phyloP scores from a whole-genome alignment of 106 monocot species.

The Acorus gramineus region DNA sequence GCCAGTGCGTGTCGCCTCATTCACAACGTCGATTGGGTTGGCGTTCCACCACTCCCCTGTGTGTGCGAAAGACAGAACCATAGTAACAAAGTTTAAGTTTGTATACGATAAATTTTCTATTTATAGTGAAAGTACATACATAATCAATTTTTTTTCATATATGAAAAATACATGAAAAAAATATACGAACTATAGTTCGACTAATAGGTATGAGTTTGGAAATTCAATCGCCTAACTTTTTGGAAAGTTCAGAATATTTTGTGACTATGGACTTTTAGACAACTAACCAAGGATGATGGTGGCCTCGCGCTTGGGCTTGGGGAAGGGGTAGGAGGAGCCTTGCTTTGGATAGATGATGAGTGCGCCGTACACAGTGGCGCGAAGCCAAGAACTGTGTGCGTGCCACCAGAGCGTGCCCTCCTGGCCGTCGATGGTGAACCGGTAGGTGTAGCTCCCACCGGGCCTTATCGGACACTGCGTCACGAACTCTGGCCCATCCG shows the following conservation, averaged over 20 bases:
- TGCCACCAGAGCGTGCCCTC: conserved; percentile 55
- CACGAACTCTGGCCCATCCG: conserved; percentile 41
- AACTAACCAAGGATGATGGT: conserved; percentile 32
- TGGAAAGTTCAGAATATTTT: no score
- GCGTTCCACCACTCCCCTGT: conserved; percentile 53
- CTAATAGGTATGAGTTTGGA: no score
- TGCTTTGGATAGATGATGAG: conserved; percentile 34
- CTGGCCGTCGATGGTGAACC: conserved; percentile 32
- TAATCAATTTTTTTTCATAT: no score
- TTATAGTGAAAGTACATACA: no score
- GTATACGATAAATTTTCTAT: no score
- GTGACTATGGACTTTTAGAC: neutral
- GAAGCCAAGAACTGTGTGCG: conserved; percentile 43
- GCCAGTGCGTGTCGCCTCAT: conserved; percentile 29
- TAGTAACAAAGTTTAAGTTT: no score
- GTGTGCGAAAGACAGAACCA: neutral
- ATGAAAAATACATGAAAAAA: no score
- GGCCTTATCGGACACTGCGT: conserved; percentile 50
- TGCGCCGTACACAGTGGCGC: conserved; percentile 43
- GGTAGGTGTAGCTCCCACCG: conserved; percentile 32
- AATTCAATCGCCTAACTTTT: no score
- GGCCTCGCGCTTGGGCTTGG: conserved; percentile 25
- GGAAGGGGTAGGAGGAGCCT: conserved; percentile 23
- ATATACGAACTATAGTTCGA: no score
- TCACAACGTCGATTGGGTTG: conserved; percentile 37